Evolutionary conservation across 306 rosid species (phyloP), one percentile per base, ranked within the genome.

Genomic region (Clitoria ternatea): DNA sequence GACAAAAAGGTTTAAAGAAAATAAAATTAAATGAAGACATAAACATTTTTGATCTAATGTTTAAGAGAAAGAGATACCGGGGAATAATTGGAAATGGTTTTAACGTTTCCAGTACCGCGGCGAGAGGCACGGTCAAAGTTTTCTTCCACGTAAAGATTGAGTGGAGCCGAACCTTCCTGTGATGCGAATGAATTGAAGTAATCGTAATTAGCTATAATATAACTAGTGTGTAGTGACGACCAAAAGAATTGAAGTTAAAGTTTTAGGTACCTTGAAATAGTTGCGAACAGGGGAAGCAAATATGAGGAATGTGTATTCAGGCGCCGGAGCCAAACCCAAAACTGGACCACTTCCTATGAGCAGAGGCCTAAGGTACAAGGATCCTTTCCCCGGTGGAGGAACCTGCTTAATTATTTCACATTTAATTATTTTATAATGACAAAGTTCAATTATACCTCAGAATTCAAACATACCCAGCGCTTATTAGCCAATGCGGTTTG

Each of bases 201-300:
- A 39, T 19, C 12, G 56, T 14, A n/a, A 43, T 5, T 24, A 39
- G 8, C 29, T 45, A 45, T 45, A 45, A 1, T 7, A 52, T n/a
- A n/a, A n/a, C n/a, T n/a, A n/a, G n/a, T n/a, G n/a, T n/a, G n/a
- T n/a, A n/a, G n/a, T n/a, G n/a, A n/a, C n/a, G n/a, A n/a, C n/a
- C n/a, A n/a, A n/a, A n/a, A n/a, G n/a, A n/a, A n/a, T n/a, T n/a
- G n/a, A n/a, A n/a, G n/a, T n/a, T 1, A 4, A 26, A 44, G 52
- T 8, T 43, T 33, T 4, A 7, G 7, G 4, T 1, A 88, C 98
- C 85, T 87, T 94, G 87, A 87, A 94, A 61, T 94, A 94, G 84
- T 87, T 91, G 44, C 95, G 79, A 66, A 94, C 99, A 8, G 99
- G 99, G 78, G 97, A 94, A 70, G 92, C 95, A 48, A 81, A 94